Conservation (phyloP, 1,284 basidiomycete species). For the Tilletia caries region DNA sequence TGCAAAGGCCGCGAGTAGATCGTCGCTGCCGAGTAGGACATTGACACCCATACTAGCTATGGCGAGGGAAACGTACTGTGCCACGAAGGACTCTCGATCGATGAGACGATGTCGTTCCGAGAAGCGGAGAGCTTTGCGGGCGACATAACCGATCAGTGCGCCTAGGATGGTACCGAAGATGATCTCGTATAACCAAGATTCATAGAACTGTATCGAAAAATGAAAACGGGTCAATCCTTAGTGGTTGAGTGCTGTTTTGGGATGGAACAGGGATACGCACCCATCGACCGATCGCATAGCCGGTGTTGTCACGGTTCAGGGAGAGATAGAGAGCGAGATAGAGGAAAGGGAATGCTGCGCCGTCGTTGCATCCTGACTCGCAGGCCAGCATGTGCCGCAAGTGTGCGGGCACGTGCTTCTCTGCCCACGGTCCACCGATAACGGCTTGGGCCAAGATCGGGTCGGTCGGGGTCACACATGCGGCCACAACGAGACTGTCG, state of each 20-base stretch:
- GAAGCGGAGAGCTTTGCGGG: constrained; percentile 92
- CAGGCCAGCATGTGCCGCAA: constrained; percentile 86
- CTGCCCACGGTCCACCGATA: constrained; percentile 94
- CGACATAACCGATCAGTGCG: constrained; percentile 71
- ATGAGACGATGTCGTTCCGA: constrained; percentile 84
- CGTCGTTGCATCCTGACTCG: constrained; percentile 78
- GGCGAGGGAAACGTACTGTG: constrained; percentile 79
- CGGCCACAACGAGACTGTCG: constrained; percentile 71
- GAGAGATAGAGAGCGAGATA: constrained; percentile 88
- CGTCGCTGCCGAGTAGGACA: constrained; percentile 50
- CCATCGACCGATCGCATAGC: constrained; percentile 58
- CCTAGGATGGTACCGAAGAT: constrained; percentile 77
- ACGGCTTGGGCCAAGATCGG: constrained; percentile 66
- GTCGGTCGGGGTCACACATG: constrained; percentile 93
- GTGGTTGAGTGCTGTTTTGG: constrained; percentile 12
- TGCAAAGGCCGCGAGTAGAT: constrained; percentile 69
- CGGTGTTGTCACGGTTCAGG: constrained; percentile 66
- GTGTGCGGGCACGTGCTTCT: constrained; percentile 96
- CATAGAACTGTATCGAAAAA: constrained; percentile 38
- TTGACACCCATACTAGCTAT: constrained; percentile 69
- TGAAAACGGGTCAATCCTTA: no score
- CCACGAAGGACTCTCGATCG: constrained; percentile 90
- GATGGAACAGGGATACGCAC: constrained; percentile 10
- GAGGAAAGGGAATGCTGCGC: constrained; percentile 84
- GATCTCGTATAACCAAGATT: constrained; percentile 69